These are phyloP conservation scores for Eustoma russellianum DNA, from an alignment of 257 asterid genomes.

Conservation along the genomic window DNA sequence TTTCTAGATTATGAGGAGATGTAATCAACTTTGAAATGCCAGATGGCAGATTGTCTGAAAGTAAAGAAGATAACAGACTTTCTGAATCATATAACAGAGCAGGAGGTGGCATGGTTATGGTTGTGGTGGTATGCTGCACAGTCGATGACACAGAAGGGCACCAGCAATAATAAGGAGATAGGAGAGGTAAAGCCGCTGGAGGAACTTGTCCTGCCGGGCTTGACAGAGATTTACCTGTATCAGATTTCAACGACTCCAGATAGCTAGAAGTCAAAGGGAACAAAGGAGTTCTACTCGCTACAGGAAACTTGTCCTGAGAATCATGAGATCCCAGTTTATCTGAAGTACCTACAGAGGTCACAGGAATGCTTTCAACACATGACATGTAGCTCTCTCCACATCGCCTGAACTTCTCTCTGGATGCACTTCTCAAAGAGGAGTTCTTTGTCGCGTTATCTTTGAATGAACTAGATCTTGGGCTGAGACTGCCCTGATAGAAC, in stretches of 20 bases:
- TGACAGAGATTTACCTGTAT: constrained; percentile 17
- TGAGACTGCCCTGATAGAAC: constrained; percentile 41
- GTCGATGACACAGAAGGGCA: constrained; percentile 68
- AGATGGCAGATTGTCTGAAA: constrained; percentile 41
- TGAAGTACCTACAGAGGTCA: constrained; percentile 19
- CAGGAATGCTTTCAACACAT: constrained; percentile 23
- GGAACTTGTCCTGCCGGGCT: constrained; percentile 32
- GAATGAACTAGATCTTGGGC: constrained; percentile 58
- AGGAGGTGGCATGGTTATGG: no score
- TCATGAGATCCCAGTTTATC: constrained; percentile 24
- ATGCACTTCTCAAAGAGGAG: constrained; percentile 32
- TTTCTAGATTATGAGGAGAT: constrained; percentile 27
- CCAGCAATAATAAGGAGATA: constrained; percentile 85
- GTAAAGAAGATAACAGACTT: constrained; percentile 23
- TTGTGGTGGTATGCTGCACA: constrained; percentile 21
- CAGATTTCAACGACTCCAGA: constrained; percentile 27
- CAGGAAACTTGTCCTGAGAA: constrained; percentile 26
- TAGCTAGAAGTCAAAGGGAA: constrained; percentile 25
- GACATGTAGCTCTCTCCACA: constrained; percentile 37
- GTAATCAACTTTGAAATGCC: constrained; percentile 30
- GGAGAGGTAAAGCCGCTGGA: constrained; percentile 27
- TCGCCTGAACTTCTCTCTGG: constrained; percentile 43
- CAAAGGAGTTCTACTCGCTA: constrained; percentile 14
- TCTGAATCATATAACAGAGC: no score
- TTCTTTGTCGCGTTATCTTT: constrained; percentile 50